Conservation (phyloP, 768 basidiomycete species). For the Naganishia friedmannii region DNA sequence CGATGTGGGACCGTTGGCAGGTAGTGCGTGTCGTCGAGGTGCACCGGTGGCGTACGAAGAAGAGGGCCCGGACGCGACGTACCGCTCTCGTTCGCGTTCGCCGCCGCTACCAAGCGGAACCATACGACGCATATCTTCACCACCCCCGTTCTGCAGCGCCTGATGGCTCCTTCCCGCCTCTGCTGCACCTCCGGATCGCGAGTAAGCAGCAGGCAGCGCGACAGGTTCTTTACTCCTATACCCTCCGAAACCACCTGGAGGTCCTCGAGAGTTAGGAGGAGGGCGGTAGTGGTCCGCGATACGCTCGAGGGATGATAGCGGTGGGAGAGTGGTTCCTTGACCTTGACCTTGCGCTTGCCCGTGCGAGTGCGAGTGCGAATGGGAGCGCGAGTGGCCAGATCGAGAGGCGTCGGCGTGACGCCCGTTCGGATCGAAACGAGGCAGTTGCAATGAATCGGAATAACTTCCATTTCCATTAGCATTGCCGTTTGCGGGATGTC, state of each 20-base stretch:
- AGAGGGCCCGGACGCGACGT: not conserved
- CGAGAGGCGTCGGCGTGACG: too few relatives aligned
- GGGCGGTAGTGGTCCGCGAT: conserved; percentile 25
- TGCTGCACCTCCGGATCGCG: not conserved
- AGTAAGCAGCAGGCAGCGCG: conserved; percentile 1
- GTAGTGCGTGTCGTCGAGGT: too few relatives aligned
- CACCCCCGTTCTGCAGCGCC: not conserved
- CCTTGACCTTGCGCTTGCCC: not conserved
- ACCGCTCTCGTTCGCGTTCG: not conserved
- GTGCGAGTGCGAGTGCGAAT: too few relatives aligned
- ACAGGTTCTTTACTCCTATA: conserved; percentile 15
- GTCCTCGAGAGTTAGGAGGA: not conserved
- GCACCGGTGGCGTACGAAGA: not conserved
- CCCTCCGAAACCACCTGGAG: not conserved
- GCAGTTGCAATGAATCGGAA: too few relatives aligned
- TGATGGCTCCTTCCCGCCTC: not conserved
- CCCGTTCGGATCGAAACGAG: too few relatives aligned
- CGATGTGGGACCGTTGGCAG: too few relatives aligned
- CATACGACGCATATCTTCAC: conserved; percentile 3
- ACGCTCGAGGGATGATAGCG: conserved; percentile 10
- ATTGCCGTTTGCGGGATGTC: too few relatives aligned
- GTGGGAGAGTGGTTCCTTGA: conserved; percentile 14
- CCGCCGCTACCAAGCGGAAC: not conserved
- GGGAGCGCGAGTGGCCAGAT: too few relatives aligned
- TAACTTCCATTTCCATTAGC: too few relatives aligned